Base-by-base conservation (phyloP, 805 yeast species). In the Diddensiella transvaalensis region DNA sequence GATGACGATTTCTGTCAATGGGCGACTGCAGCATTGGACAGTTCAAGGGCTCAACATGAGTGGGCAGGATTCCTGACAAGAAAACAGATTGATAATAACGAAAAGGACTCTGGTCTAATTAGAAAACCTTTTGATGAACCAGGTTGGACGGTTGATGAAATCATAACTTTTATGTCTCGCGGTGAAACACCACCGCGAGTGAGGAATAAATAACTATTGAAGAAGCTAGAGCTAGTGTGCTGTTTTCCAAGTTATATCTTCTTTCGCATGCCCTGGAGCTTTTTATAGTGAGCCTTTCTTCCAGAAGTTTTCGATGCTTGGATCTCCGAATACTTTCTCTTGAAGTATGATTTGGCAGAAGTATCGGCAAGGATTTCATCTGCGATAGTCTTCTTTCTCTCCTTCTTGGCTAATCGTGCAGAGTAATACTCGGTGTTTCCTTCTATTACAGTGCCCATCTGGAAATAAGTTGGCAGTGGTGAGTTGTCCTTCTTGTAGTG, bases 401-500 rank as follows among this genome's bases (percentile, higher is more conserved):
- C 82, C 60, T 78, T 85, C 55, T 80, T 79, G 46, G 79, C 75
- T 54, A 91, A 58, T 53, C 95, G 74, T 3, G 80, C 70, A 33
- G 82, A 78, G 69, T 74, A 87, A 65, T 75, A 87, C 63, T 91
- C 97, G 1, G 87, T 75, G 54, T 83, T 80, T 38, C 89, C 91
- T 58, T 85, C 93, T 22, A 90, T 67, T 32, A 93, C 78, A 0
- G 96, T 89, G 13, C 99, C 99, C 58, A 86, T 78, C 50, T 91
- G 93, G 64, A 93, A 89, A 55, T 74, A 79, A 60, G 85, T 87
- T 40, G 95, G 91, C 4, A 76, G 74, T 43, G 74, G 75, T 26
- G 59, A 59, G 85, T 89, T 84, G 50, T 85, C 93, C 64, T 87
- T 87, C 68, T 87, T 88, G 69, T 93, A 93, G 68, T 88, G 96